Evolutionary conservation across 768 basidiomycete species (phyloP).

Genomic region (Tephrocybe sp.): DNA sequence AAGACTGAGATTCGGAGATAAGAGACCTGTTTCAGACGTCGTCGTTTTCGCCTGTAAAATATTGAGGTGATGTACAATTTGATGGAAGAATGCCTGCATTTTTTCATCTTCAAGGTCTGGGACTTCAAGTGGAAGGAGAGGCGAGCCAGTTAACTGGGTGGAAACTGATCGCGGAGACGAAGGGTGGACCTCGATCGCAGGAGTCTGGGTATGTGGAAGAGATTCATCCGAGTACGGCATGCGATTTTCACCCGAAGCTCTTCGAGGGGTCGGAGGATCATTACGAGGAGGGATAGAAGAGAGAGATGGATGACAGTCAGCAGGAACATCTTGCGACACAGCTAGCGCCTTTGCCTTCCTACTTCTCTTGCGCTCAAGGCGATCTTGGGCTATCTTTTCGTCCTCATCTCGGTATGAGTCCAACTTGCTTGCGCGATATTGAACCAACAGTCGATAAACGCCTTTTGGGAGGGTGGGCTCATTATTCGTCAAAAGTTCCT

Average conservation of each 20-base stretch:
- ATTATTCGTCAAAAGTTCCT: constrained; percentile 58
- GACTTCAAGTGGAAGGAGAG: constrained; percentile 49
- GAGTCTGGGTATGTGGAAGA: constrained; percentile 1
- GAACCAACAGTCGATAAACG: constrained; percentile 86
- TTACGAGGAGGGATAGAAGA: constrained; percentile 50
- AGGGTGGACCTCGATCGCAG: constrained; percentile 15
- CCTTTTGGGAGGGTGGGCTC: constrained; percentile 94
- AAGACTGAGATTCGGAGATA: constrained; percentile 17
- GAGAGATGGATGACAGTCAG: constrained; percentile 26
- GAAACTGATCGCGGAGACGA: constrained; percentile 25
- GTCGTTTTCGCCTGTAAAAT: constrained; percentile 58
- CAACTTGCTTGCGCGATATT: constrained; percentile 73
- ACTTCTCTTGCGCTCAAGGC: constrained; percentile 33
- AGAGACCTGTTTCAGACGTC: constrained; percentile 12
- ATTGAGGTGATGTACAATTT: constrained; percentile 79
- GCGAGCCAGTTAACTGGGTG: constrained; percentile 22
- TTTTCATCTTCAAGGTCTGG: constrained; percentile 72
- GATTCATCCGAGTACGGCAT: constrained; percentile 20
- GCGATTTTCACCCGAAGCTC: constrained; percentile 37
- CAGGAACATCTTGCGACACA: constrained; percentile 18
- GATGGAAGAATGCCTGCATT: constrained; percentile 82
- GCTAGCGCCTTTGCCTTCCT: constrained; percentile 26
- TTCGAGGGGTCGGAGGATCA: constrained; percentile 60
- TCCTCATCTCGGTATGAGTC: constrained; percentile 77
- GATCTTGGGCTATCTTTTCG: constrained; percentile 34